Evolutionary conservation across 139 green algal genomes (phyloP).

Genomic region (Monoraphidium neglectum): DNA sequence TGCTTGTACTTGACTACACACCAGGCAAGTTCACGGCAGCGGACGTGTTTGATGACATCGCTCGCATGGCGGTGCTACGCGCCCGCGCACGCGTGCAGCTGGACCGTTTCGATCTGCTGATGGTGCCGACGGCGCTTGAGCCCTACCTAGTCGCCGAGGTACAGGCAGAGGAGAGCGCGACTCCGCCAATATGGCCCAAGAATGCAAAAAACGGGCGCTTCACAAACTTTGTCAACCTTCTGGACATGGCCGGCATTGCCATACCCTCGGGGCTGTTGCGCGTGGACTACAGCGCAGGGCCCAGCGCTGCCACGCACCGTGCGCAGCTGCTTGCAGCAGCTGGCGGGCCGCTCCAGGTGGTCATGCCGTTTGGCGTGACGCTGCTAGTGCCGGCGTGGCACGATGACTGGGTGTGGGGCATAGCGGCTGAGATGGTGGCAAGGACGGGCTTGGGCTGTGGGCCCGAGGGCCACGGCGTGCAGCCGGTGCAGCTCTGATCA

Average conservation of each 20-base stretch:
- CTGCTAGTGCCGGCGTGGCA: constrained; percentile 64
- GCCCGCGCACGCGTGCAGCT: constrained; percentile 43
- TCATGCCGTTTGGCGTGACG: constrained; percentile 80
- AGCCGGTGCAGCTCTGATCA: constrained; percentile 6
- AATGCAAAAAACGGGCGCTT: constrained; percentile 80
- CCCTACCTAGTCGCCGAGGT: constrained; percentile 74
- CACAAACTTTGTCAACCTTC: constrained; percentile 87
- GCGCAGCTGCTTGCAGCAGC: constrained; percentile 25
- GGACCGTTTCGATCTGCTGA: constrained; percentile 59
- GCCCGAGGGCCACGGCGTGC: constrained; percentile 56
- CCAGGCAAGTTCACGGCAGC: constrained; percentile 51
- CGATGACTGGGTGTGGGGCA: constrained; percentile 68
- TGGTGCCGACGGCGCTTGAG: constrained; percentile 78
- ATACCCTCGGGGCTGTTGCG: constrained; percentile 65
- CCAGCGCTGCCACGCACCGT: constrained; percentile 1
- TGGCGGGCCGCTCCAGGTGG: constrained; percentile 17
- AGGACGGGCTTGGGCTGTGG: constrained; percentile 59
- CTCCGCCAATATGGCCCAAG: constrained; percentile 33
- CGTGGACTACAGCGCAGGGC: constrained; percentile 14
- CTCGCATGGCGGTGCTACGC: constrained; percentile 36
- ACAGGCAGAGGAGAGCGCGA: constrained; percentile 45
- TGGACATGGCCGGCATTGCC: constrained; percentile 73
- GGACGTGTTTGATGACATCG: constrained; percentile 66
- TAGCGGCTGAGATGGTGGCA: constrained; percentile 52
- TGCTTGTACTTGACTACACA: too few relatives aligned